Evolutionary conservation across 306 rosid genomes (phyloP), one percentile per base, ranked within the genome.

Genomic region (Sphenostylis stenocarpa): DNA sequence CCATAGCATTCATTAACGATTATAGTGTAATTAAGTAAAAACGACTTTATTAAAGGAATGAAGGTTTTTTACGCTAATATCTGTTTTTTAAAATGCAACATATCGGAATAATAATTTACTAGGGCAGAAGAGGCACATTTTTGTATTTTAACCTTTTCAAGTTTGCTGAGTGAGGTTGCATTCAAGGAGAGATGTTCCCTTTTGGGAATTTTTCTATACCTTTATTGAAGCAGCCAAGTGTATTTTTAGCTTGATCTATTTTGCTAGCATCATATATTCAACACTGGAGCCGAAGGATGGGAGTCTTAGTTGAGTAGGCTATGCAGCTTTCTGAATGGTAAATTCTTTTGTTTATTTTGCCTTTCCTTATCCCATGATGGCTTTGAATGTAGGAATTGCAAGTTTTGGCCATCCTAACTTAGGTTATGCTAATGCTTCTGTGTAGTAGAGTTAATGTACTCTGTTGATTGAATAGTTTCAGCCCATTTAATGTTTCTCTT

Each of bases 251-350:
- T 60, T 36, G 81, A 52, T 52, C 62, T 39, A 51, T 67, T 67
- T 76, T 76, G 34, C 78, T 29, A 61, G 74, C 56, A 60, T 58
- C 72, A 60, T 67, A 75, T 38, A 28, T 75, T 60, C 67, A 81
- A 67, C n/a, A 61, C 44, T 62, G 81, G 62, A 81, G 85, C 69
- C 39, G 72, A 76, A 48, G 72, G 68, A 57, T 67, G 81, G 8
- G 69, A 73, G 64, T 76, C 55, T 61, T 76, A 63, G 78, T 76
- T 19, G 62, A 70, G 85, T 81, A 76, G 70, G 85, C 61, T 51
- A 43, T 63, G 81, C 63, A 76, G 64, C 56, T 76, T 75, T 76
- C 70, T 57, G 53, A 82, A 76, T 62, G 69, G 69, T 76, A 62
- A 70, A 61, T 52, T 60, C 26, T 68, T 33, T 81, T 38, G 67